Base-by-base conservation (phyloP, 805 yeast genomes). In the Yarrowia osloensis region DNA sequence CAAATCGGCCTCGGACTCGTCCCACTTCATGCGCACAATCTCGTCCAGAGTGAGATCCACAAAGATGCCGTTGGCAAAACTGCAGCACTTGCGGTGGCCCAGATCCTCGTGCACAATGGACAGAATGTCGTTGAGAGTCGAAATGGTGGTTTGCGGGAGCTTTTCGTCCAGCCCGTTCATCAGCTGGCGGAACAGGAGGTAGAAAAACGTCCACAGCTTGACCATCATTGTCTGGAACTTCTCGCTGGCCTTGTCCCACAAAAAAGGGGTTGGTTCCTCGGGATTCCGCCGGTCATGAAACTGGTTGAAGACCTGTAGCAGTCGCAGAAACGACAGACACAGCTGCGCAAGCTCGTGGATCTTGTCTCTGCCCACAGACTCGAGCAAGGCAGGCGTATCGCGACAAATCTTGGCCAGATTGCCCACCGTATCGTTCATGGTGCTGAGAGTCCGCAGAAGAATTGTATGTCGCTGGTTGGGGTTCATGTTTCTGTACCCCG, bases 21-120 rank as follows among this genome's bases (percentile, higher is more conserved):
- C 81, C 68, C 79, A 75, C 22, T 80, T 77, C 29, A 84, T 75
- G 0, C 77, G 71, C 17, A 85, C 78, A 37, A 89, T 77, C 21
- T 83, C 80, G 9, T 80, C 78, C 70, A 91, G 88, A 0, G 88
- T 79, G 29, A 89, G 77, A 19, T 81, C 79, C 62, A 95, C 78
- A 69, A 93, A 87, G 8, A 78, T 76, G 0, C 96, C 93, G 29
- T 82, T 74, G 0, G 88, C 82, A 2, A 84, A 75, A 62, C 87
- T 88, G 77, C 99, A 95, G 66, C 88, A 84, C 7, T 85, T 82
- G 44, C 90, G 78, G 1, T 76, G 72, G 0, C 98, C 98, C 11
- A 93, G 76, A 57, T 90, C 87, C 8, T 85, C 86, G 73, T 95
- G 99, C 0, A 91, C 74, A 6, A 85, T 76, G 46, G 86, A 81